Base-by-base conservation (phyloP, 495 filamentous ascomycete species). In the Polyplosphaeria fusca region DNA sequence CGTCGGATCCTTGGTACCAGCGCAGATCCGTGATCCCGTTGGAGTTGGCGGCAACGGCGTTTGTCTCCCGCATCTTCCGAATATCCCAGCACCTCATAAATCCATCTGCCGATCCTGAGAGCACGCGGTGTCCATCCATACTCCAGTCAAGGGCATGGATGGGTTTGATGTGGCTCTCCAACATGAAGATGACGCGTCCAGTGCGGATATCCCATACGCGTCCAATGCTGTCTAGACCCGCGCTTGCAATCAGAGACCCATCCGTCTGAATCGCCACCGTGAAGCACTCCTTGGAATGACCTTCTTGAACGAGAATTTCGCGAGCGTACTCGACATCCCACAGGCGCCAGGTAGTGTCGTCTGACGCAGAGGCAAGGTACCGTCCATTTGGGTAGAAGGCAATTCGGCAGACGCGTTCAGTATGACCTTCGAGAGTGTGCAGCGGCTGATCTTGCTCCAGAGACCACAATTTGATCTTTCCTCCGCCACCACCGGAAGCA, bases 81-180 rank as follows among this genome's bases (percentile, higher is more conserved):
- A 97, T 76, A 68, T 99, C 93, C 93, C 93, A 99, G 73, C 91
- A 95, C 69, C 96, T 97, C 51, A 93, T 85, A 81, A 91, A 95
- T 4, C 92, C 93, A 66, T 99, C 93, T 1, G 83, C 91, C n/a
- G 88, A 90, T 1, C 91, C 91, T 5, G 89, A 87, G 4, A 96
- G 75, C 14, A 96, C 83, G 5, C 93, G 83, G 67, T 95, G 85
- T 1, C 91, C 91, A 65, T 99, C 94, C 0, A 84, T 79, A 44
- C 87, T 85, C 93, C 93, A 99, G 67, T 95, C 91, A 14, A 96
- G 73, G 1, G 83, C 91, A 58, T 91, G 90, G 42, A 99, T 94
- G 18, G 94, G 91, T 32, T 90, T 85, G 67, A 96, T 91, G 63
- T 96, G 91, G 2, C 88, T 88, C 62, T 97, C 90, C 3, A 98